These are phyloP conservation scores for Wickerhamiella cacticola DNA, from an alignment of 805 yeast genomes.

Conservation along the genomic window DNA sequence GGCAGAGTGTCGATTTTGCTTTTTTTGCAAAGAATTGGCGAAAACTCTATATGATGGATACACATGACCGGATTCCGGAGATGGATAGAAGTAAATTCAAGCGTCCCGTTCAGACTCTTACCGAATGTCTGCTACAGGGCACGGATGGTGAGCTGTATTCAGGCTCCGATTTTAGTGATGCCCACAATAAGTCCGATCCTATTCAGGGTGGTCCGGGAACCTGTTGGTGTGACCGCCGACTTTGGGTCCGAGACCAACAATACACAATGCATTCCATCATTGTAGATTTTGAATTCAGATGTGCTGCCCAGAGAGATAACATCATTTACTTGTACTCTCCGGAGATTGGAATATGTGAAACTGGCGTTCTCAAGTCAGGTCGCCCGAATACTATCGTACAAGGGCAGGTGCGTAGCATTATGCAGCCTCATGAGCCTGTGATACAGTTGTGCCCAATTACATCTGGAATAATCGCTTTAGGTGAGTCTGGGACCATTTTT, in stretches of 20 bases:
- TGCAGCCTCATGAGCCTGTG: background rate
- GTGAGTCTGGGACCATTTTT: background rate
- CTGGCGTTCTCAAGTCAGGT: background rate
- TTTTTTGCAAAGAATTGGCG: background rate
- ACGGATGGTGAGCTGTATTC: background rate
- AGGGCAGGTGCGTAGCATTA: background rate
- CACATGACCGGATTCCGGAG: background rate
- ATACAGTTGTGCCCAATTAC: background rate
- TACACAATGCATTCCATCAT: background rate
- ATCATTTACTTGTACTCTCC: background rate
- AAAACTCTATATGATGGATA: background rate
- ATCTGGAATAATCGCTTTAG: background rate
- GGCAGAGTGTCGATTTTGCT: background rate
- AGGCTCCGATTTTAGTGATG: background rate
- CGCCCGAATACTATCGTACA: background rate
- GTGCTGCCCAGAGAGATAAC: background rate
- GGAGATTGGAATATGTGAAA: background rate
- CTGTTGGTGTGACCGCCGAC: background rate
- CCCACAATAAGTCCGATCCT: background rate
- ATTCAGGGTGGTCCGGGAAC: background rate
- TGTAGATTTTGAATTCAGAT: background rate
- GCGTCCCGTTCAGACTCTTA: background rate
- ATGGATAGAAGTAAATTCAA: background rate
- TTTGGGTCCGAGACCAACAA: background rate
- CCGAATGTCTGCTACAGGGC: background rate